These are phyloP conservation scores for Pochonia chlamydosporia DNA, from an alignment of 2,329 filamentous ascomycete genomes.

Conservation along the genomic window DNA sequence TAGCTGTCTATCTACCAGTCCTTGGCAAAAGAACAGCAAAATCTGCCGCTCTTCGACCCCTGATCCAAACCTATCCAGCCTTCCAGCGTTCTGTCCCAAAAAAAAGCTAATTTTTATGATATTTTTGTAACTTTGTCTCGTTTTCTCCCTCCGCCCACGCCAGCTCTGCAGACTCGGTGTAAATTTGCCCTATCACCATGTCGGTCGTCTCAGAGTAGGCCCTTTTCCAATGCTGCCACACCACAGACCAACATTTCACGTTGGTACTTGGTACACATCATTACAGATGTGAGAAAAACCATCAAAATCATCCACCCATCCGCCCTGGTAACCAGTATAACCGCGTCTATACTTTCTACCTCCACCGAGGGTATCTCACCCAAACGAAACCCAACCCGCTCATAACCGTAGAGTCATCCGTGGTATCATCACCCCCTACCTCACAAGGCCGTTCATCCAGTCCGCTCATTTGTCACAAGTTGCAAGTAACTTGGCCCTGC, in stretches of 20 bases:
- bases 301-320: neutral
- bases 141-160: conserved; percentile 9
- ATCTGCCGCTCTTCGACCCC: neutral
- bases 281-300: neutral
- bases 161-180: conserved; percentile 1
- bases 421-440: conserved; percentile 27
- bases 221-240: conserved; percentile 1
- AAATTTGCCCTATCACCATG: conserved; percentile 1
- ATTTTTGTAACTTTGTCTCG: conserved; percentile 18
- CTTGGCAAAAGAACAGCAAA: neutral
- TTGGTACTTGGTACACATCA: neutral
- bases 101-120: conserved; percentile 21
- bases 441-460: conserved; percentile 17
- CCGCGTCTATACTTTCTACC: neutral
- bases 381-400: neutral
- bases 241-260: conserved; percentile 1
- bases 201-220: neutral
- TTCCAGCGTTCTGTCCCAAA: conserved; percentile 17
- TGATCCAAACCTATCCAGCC: conserved; percentile 11
- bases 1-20: neutral
- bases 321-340: neutral
- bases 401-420: conserved; percentile 18
- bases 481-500: conserved; percentile 17
- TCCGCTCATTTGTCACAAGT: conserved; percentile 12
- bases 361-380: neutral